These are phyloP conservation scores for Periglandula ipomoeae DNA, from an alignment of 2,329 filamentous ascomycete species.

Conservation along the genomic window DNA sequence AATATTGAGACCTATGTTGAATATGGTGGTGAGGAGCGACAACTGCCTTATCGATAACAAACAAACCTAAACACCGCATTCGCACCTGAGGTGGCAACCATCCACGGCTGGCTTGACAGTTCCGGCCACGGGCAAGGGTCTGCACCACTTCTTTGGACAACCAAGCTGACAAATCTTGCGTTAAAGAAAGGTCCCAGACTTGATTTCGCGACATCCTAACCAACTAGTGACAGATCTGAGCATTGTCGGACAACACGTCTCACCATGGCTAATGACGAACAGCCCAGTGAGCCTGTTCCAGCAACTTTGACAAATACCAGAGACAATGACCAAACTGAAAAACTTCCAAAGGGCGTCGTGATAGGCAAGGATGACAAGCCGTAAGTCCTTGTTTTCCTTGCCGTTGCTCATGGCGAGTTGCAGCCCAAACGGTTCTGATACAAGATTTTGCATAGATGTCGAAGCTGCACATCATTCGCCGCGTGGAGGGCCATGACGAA, in stretches of 20 bases:
- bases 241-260: background rate
- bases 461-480: conserved; percentile 23
- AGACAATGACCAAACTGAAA: conserved; percentile 33
- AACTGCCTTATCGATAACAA: conserved; percentile 11
- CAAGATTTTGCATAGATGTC: conserved; percentile 18
- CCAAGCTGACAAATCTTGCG: background rate
- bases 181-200: background rate
- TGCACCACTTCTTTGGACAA: background rate
- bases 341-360: conserved; percentile 62
- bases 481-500: conserved; percentile 19
- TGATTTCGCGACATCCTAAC: background rate
- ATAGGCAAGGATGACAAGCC: conserved; percentile 77
- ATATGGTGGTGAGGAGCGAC: background rate
- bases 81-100: background rate
- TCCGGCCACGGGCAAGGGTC: too few relatives aligned
- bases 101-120: background rate
- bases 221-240: background rate
- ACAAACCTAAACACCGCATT: background rate
- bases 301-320: conserved; percentile 12
- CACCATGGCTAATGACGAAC: conserved; percentile 29
- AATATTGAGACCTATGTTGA: too few relatives aligned
- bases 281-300: conserved; percentile 18
- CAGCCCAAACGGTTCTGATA: background rate
- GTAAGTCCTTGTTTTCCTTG: conserved; percentile 39
- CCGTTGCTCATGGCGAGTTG: background rate